Evolutionary conservation across 208 protist genomes (phyloP), one percentile per base, ranked within the genome.

Genomic region (Blastocrithidia nonstop): DNA sequence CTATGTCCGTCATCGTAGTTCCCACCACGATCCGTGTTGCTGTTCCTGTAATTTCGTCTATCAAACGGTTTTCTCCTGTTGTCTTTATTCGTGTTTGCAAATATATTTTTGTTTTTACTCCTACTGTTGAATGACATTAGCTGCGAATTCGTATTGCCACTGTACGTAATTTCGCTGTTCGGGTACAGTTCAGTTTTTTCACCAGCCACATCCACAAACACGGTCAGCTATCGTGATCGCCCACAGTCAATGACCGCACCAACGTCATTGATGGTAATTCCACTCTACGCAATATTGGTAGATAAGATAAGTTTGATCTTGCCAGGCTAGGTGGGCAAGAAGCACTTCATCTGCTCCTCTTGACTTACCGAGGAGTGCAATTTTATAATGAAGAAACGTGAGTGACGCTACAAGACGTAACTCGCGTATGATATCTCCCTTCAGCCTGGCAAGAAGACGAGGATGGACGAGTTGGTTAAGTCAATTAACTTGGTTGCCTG

Each of bases 201-300:
- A n/a, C n/a, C n/a, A n/a, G n/a, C n/a, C n/a, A n/a, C n/a, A n/a
- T n/a, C n/a, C n/a, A n/a, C n/a, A n/a, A n/a, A n/a, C n/a, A n/a
- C n/a, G n/a, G 57, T 63, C 52, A 96, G 96, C 60, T 98, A 92
- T 73, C 98, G 98, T 16, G 66, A 69, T 8, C 94, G 87, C 0
- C 96, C 96, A 15, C 93, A 69, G 56, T 99, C 97, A 23, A 98
- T 91, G 20, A 99, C 97, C 44, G 90, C 97, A 20, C 83, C 90
- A 23, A 99, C 94, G 54, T 98, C 96, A 72, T 99, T 96, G 56
- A 99, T 99, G 7, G 98, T 99, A 23, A 99, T 68, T 38, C 96
- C 98, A 35, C 97, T 98, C 57, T 99, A 97, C n/a, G 98, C 97
- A 55, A 99, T 98, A 69, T 99, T 99, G 38, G 97, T 99, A 5